Base-by-base conservation (phyloP, 2,329 filamentous ascomycete species). In the Paramyrothecium roridum region DNA sequence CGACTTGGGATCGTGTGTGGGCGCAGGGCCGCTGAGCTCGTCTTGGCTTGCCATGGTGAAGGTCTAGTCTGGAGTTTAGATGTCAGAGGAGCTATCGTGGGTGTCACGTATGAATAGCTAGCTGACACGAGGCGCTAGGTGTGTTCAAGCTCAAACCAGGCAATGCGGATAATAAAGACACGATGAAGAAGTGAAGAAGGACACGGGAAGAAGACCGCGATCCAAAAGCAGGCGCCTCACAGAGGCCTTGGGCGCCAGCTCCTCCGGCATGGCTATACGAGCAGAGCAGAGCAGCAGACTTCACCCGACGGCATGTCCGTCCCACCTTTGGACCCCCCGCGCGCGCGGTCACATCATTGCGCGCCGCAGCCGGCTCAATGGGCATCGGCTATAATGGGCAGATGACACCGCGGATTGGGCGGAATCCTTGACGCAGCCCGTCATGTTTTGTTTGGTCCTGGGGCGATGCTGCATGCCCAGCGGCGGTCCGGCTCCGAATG, bases 1-100 rank as follows among this genome's bases (percentile, higher is more conserved):
- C 16, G 76, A 72, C 64, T 79, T 80, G 60, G 79, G 75, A 54
- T 74, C 72, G 46, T 60, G 59, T n/a, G 61, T 61, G 47, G 67
- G 66, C 50, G 54, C 54, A 21, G 59, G 56, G 40, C 48, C 48
- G 52, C 52, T 54, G 48, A 57, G 52, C 46, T 59, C 52, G 50
- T 66, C 59, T 20, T 67, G 57, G 45, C 60, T 61, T 30, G 67
- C 63, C 66, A 69, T 70, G 55, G 56, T 60, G 56, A 19, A 8
- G 11, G 50, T 23, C 17, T n/a, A n/a, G 26, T 17, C 26, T 30
- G 26, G 10, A 6, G 26, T 30, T 30, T 4, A 30, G 26, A 10
- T 30, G 26, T 30, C 10, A 30, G 26, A 30, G 26, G 26, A 30
- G 26, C 26, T 30, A 10, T 30, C 26, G 26, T 30, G 26, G 26